phyloP scores from a whole-genome alignment of 2,329 filamentous ascomycete species.

The Colletotrichum orchidophilum region DNA sequence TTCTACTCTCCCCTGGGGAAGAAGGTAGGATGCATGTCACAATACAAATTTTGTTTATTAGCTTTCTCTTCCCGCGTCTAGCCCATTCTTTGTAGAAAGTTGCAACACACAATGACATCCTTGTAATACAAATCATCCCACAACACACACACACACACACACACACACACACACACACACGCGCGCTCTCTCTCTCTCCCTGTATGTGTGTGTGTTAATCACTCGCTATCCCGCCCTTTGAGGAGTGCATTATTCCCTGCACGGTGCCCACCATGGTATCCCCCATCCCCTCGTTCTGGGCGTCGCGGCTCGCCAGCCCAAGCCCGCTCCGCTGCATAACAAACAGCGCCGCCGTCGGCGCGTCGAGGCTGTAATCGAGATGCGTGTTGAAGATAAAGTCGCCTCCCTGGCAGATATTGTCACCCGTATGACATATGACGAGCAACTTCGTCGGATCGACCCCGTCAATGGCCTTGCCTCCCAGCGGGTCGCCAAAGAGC shows the following conservation, averaged over 20 bases:
- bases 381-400: constrained; percentile 22
- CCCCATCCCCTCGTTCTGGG: constrained; percentile 38
- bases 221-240: constrained; percentile 1
- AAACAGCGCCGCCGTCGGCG: constrained; percentile 34
- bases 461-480: constrained; percentile 36
- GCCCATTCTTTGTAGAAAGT: too few species aligned
- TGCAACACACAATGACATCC: too few species aligned
- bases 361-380: constrained; percentile 33
- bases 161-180: too few species aligned
- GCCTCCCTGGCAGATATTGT: constrained; percentile 41
- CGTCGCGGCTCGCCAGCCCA: constrained; percentile 38
- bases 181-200: too few species aligned
- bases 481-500: constrained; percentile 42
- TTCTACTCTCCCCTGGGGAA: too few species aligned
- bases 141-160: too few species aligned
- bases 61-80: not conserved
- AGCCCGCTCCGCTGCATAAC: constrained; percentile 38
- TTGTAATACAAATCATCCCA: too few species aligned
- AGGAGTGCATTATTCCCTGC: constrained; percentile 19
- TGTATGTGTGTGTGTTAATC: too few species aligned
- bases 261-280: constrained; percentile 33
- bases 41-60: not conserved
- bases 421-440: constrained; percentile 40
- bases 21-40: not conserved
- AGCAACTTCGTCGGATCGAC: constrained; percentile 36